Base-by-base conservation (phyloP, 768 basidiomycete genomes). In the Kondoa malvinella region DNA sequence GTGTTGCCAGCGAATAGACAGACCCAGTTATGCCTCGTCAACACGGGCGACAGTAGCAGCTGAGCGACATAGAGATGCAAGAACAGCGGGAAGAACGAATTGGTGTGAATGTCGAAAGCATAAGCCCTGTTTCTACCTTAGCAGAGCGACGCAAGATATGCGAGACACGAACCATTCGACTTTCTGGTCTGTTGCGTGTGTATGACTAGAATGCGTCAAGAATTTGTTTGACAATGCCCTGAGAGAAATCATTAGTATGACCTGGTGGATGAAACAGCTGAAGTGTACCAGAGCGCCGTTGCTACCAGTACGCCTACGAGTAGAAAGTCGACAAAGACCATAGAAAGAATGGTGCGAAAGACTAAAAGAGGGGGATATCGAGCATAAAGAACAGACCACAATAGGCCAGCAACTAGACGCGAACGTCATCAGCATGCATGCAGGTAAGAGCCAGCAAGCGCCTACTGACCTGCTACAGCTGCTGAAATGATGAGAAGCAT, bases 41-140 rank as follows among this genome's bases (percentile, higher is more conserved):
- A 81, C 60, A 96, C 81, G 1, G 89, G 87, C 1, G 89, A 82
- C 14, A 97, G 81, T 70, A 92, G 85, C 14, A 95, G 81, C 75
- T 96, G 89, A 0, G 87, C 87, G 68, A 91, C 80, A 76, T 95
- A 95, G 66, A 95, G 83, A 12, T 88, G 86, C 68, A 95, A 83
- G 78, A 88, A 94, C 68, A 92, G 80, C 25, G 92, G 92, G 78
- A 96, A 94, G 81, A 96, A 97, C 1, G 91, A 87, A 74, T 97
- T 96, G 68, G 87, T 92, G 77, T 95, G 92, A 17, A 96, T 87
- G 77, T 97, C 94, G 74, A 97, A 94, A 15, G 89, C 90, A 77
- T 95, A 97, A 2, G 87, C 88, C 88, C 72, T 72, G 65, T 0
- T 85, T 85, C 64, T 87, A 77, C 17, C 27, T 63, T 12, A 30